A percentile compares a stretch with the other conserved stretches of the same genome.
phyloP scores from a whole-genome alignment of 2,329 filamentous ascomycete species.

The Penicillium paneum region DNA sequence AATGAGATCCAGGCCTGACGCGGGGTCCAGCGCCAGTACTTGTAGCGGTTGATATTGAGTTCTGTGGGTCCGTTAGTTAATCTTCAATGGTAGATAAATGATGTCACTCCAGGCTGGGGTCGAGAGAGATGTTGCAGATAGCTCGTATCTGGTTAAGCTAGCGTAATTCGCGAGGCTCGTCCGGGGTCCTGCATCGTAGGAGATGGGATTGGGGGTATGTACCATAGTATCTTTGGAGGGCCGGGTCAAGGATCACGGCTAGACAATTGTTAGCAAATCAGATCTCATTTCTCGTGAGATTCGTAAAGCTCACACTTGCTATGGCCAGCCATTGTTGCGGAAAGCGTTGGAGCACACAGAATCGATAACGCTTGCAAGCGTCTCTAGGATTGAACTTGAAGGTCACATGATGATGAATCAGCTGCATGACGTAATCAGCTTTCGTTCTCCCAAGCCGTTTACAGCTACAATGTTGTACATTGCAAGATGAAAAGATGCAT shows the following conservation, averaged over 20 bases:
- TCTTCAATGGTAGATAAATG: not conserved
- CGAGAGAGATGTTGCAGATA: not conserved
- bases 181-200: not conserved
- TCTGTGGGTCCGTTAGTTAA: conserved; percentile 50
- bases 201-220: conserved; percentile 26
- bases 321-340: conserved; percentile 51
- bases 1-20: conserved; percentile 77
- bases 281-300: not conserved
- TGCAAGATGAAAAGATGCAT: not conserved
- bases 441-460: too few relatives aligned
- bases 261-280: conserved; percentile 51
- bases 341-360: conserved; percentile 17
- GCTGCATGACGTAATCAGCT: conserved; percentile 7
- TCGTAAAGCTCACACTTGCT: conserved; percentile 42
- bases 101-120: not conserved
- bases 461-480: not conserved
- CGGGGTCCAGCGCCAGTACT: conserved; percentile 92
- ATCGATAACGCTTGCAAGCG: conserved; percentile 4
- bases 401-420: conserved; percentile 13
- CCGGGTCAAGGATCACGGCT: conserved; percentile 45
- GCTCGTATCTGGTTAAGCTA: not conserved
- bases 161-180: not conserved
- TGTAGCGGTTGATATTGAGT: conserved; percentile 79
- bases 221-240: conserved; percentile 52
- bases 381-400: conserved; percentile 14